Base-by-base conservation (phyloP, 257 asterid genomes). In the Leonotis leonurus region DNA sequence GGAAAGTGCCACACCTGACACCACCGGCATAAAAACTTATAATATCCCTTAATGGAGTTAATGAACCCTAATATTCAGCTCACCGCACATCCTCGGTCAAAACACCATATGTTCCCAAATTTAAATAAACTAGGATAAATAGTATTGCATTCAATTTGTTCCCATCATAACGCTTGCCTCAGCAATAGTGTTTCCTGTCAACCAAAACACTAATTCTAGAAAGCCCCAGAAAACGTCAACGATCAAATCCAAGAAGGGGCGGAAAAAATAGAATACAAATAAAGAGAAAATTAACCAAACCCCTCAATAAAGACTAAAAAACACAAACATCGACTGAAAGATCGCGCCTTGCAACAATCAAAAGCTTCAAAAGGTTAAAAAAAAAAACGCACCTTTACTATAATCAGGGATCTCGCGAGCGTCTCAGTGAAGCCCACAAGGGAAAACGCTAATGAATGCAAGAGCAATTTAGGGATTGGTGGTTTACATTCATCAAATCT, bases 351-450 rank as follows among this genome's bases (percentile, higher is more conserved):
- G 5, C 18, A 46, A 33, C 37, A 62, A 20, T 30, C 3, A 30
- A 14, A 69, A 57, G 27, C 2, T 24, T 30, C 27, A 32, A 8
- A 17, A 43, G 59, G 30, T 26, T 16, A 41, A 14, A 44, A n/a
- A 53, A 8, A n/a, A n/a, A n/a, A n/a, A n/a, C 46, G 68, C 35
- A 67, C 71, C 77, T 71, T 35, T 21, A 48, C 48, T 14, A 10
- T 39, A 1, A 57, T 14, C 48, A 18, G 12, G 50, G 76, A 56
- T 36, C 24, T 10, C 14, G 64, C 22, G 35, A 40, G 53, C 70
- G 43, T 16, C 41, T 32, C 17, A 30, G 25, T 12, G 26, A 8
- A 55, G 36, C 16, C 54, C 26, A 43, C 57, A 27, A 21, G 4
- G 3, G 6, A 41, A 0, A 17, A 49, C 33, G 46, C 35, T 44